phyloP scores from a whole-genome alignment of 768 basidiomycete species.

The Tylopilus sp. region DNA sequence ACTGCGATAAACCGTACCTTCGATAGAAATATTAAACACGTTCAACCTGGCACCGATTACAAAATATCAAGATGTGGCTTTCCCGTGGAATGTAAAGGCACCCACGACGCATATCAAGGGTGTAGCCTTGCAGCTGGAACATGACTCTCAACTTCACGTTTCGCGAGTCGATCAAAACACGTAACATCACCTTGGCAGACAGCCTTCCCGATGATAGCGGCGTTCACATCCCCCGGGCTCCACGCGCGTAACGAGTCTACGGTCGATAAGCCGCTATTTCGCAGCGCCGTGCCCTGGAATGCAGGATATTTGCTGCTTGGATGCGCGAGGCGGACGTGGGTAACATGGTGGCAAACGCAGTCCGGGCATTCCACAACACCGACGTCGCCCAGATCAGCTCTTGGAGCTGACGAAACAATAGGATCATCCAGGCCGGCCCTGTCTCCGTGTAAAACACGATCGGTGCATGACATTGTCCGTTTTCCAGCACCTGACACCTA shows the following conservation, averaged over 20 bases:
- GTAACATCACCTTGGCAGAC: conserved; percentile 1
- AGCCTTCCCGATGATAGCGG: conserved; percentile 6
- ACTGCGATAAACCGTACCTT: neutral
- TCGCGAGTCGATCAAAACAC: conserved; percentile 2
- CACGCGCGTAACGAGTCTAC: neutral
- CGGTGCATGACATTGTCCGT: conserved; percentile 4
- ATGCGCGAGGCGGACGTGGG: conserved; percentile 1
- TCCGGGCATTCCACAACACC: conserved; percentile 18
- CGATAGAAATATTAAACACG: conserved; percentile 5
- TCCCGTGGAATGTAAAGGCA: neutral
- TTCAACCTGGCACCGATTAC: conserved; percentile 6
- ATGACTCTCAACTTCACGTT: neutral
- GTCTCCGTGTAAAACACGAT: conserved; percentile 13
- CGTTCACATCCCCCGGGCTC: neutral
- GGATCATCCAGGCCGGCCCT: conserved; percentile 3
- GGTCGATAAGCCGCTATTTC: conserved; percentile 1
- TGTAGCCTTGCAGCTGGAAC: neutral
- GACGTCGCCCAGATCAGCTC: conserved; percentile 10
- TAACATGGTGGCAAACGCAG: conserved; percentile 11
- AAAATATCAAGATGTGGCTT: conserved; percentile 4
- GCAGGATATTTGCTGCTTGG: neutral
- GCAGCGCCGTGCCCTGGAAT: conserved; percentile 2
- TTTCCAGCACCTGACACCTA: neutral
- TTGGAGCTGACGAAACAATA: conserved; percentile 3
- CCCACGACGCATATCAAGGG: neutral